Conservation (phyloP, 2,329 filamentous ascomycete species). For the Byssothecium circinans region DNA sequence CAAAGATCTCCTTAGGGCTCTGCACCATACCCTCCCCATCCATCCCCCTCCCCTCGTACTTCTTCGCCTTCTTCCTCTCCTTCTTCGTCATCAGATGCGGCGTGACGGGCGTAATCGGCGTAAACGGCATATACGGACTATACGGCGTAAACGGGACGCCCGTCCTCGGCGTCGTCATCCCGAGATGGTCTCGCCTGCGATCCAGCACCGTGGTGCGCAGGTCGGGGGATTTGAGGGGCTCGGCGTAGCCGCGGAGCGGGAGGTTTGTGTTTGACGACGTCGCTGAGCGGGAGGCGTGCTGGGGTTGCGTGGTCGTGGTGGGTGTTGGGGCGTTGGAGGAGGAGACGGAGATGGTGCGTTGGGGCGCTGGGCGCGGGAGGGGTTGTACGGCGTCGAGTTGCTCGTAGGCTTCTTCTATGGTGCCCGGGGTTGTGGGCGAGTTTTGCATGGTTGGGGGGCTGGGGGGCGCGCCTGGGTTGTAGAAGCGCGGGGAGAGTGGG, state of each 20-base stretch:
- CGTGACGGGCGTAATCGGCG: conserved; percentile 73
- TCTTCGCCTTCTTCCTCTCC: conserved; percentile 70
- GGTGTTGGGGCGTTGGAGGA: conserved; percentile 10
- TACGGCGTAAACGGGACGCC: conserved; percentile 71
- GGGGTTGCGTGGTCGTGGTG: conserved; percentile 12
- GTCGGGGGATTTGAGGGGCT: conserved; percentile 32
- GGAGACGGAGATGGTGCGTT: conserved; percentile 22
- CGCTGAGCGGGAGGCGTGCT: conserved; percentile 11
- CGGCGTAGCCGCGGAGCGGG: conserved; percentile 40
- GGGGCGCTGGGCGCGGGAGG: conserved; percentile 39
- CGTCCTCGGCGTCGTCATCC: conserved; percentile 53
- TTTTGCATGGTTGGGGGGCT: conserved; percentile 49
- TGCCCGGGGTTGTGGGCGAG: conserved; percentile 32
- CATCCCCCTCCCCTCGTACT: conserved; percentile 63
- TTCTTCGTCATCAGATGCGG: conserved; percentile 71
- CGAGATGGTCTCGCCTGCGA: conserved; percentile 34
- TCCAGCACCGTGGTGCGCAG: conserved; percentile 50
- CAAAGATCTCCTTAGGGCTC: conserved; percentile 43
- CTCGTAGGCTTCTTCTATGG: conserved; percentile 35
- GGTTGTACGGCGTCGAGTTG: conserved; percentile 40
- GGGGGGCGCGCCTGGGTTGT: conserved; percentile 59
- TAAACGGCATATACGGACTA: conserved; percentile 77
- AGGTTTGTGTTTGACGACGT: conserved; percentile 27
- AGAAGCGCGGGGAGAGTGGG: conserved; percentile 60
- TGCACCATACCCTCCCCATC: conserved; percentile 41